These are phyloP conservation scores for Lathyrus aphaca DNA, from an alignment of 306 rosid genomes.

Conservation along the genomic window DNA sequence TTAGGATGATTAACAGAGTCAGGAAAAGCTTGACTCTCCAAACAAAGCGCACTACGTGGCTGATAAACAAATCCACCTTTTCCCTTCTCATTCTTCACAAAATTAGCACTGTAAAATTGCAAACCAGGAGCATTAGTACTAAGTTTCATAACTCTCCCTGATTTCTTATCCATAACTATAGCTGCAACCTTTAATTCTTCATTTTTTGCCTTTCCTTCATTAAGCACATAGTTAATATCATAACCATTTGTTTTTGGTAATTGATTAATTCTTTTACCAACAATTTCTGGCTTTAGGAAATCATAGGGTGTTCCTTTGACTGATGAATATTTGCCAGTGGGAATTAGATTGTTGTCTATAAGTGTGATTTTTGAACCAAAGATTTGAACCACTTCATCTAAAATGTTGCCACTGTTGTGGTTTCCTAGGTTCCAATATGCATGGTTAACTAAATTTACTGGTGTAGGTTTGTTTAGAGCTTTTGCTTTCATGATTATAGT, in stretches of 20 bases:
- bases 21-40: conserved; percentile 79
- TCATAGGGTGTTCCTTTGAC: conserved; percentile 45
- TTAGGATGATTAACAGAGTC: conserved; percentile 73
- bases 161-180: conserved; percentile 50
- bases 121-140: conserved; percentile 62
- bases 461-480: conserved; percentile 74
- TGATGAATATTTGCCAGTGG: conserved; percentile 56
- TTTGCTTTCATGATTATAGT: conserved; percentile 55
- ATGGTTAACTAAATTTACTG: conserved; percentile 72
- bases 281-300: conserved; percentile 54
- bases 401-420: conserved; percentile 62
- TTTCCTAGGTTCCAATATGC: conserved; percentile 77
- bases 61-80: conserved; percentile 64
- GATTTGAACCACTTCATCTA: conserved; percentile 53
- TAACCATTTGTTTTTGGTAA: conserved; percentile 54
- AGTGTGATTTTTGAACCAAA: conserved; percentile 62
- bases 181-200: conserved; percentile 46
- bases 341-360: conserved; percentile 57
- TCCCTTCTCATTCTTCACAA: conserved; percentile 58
- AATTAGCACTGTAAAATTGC: conserved; percentile 65
- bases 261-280: conserved; percentile 58
- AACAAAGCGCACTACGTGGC: conserved; percentile 54
- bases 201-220: conserved; percentile 23
- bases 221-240: conserved; percentile 68
- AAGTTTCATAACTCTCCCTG: conserved; percentile 68